Base-by-base conservation (phyloP, 805 yeast genomes). In the Jamesozyma gamospora region DNA sequence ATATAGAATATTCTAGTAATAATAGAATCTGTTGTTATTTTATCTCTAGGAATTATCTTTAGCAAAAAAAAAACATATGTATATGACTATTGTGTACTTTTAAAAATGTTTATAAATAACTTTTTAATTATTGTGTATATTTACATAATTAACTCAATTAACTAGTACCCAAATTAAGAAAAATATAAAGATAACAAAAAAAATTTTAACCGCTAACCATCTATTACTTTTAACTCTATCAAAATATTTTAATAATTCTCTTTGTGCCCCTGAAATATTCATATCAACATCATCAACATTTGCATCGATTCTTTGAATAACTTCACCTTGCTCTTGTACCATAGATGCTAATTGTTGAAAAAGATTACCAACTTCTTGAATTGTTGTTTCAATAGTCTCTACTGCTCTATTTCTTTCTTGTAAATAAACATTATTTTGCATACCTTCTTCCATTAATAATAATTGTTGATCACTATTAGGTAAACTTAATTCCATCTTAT, bases 291-390 rank as follows among this genome's bases (percentile, higher is more conserved):
- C 97, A 50, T 88, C 96, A 6, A 94, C 94, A 56, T 92, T 88
- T 41, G 79, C 84, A 63, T 92, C 98, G 47, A 92, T 92, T 55
- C 97, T 70, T 61, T 90, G 97, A 41, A 92, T 90, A 13, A 82
- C 83, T 52, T 92, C 98, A 31, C 97, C 90, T 63, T 92, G 98
- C 60, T 92, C 97, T 45, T 84, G 87, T 7, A 92, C 96, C 97
- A 92, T 90, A 1, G 94, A 82, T 4, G 97, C 95, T 51, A 92
- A 70, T 62, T 92, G 98, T 52, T 84, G 90, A 65, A 92, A 92
- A 44, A 92, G 70, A 36, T 83, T 82, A 32, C 98, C 98, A 36
- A 92, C 95, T 61, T 92, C 97, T 55, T 90, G 90, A 45, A 92
- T 92, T 0, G 98, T 92, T n/a, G 86, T 74, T 58, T 92, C 98